Evolutionary conservation across 2,329 filamentous ascomycete genomes (phyloP).

Genomic region (Claviceps arundinis): DNA sequence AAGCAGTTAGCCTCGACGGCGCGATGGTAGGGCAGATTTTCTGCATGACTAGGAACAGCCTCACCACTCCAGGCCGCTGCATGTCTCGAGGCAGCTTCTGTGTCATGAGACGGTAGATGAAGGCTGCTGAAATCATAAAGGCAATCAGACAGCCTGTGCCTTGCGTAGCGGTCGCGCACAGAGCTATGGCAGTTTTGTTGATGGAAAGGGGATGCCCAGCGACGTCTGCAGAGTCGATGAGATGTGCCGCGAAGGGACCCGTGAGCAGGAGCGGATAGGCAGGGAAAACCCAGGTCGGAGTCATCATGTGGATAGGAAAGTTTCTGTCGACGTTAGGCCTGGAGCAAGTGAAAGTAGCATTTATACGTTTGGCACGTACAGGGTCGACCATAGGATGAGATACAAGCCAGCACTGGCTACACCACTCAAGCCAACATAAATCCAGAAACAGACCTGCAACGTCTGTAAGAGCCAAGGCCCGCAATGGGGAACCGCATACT

Average conservation of each 20-base stretch:
- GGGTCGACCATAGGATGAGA: constrained; percentile 53
- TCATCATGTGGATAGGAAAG: constrained; percentile 67
- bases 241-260: constrained; percentile 55
- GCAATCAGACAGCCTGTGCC: constrained; percentile 43
- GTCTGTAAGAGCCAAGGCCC: constrained; percentile 46
- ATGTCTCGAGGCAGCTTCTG: constrained; percentile 69
- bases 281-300: constrained; percentile 77
- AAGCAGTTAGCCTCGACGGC: not conserved
- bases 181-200: constrained; percentile 32
- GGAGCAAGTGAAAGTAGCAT: not conserved
- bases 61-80: constrained; percentile 58
- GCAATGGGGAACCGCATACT: constrained; percentile 55
- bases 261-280: constrained; percentile 70
- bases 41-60: constrained; percentile 6
- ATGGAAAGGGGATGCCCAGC: not conserved
- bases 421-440: constrained; percentile 56
- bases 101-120: constrained; percentile 78
- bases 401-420: constrained; percentile 59
- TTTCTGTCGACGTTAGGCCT: constrained; percentile 19
- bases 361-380: constrained; percentile 22
- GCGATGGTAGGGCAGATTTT: not conserved
- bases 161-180: constrained; percentile 37
- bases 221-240: constrained; percentile 31
- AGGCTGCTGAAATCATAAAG: constrained; percentile 73
- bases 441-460: constrained; percentile 61